Percentiles rank a stretch among this genome's conserved stretches.
Evolutionary conservation across 2,329 filamentous ascomycete genomes (phyloP).

Genomic region (Thermomyces lanuginosus): DNA sequence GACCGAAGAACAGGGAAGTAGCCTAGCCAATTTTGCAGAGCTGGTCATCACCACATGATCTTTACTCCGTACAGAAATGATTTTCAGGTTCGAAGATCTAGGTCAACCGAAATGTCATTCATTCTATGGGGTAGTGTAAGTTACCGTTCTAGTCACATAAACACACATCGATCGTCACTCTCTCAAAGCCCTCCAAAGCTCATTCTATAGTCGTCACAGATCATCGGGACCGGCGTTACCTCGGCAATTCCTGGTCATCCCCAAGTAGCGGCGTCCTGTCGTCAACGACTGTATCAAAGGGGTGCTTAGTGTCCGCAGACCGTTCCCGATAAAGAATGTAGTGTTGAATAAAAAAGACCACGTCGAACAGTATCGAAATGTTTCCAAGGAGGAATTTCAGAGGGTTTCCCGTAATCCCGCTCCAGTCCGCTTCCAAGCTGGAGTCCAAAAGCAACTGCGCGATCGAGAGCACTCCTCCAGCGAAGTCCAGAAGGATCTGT

Average conservation of each 20-base stretch:
- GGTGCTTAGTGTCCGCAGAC: constrained; percentile 11
- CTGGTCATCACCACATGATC: too few relatives aligned
- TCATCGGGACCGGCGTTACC: too few relatives aligned
- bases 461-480: constrained; percentile 66
- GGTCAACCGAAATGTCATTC: too few relatives aligned
- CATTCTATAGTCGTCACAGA: too few relatives aligned
- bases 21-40: too few relatives aligned
- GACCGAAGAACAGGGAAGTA: too few relatives aligned
- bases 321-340: constrained; percentile 52
- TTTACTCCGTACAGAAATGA: too few relatives aligned
- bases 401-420: constrained; percentile 76
- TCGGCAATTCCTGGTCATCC: constrained; percentile 3
- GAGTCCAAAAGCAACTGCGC: constrained; percentile 73
- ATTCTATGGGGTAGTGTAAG: too few relatives aligned
- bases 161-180: too few relatives aligned
- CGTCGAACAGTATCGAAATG: constrained; percentile 70
- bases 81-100: too few relatives aligned
- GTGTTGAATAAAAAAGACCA: constrained; percentile 77
- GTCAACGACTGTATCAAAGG: constrained; percentile 8
- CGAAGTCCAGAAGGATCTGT: constrained; percentile 69
- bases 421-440: constrained; percentile 72
- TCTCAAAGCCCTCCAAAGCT: too few relatives aligned
- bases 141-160: too few relatives aligned
- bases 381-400: constrained; percentile 79
- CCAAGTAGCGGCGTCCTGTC: constrained; percentile 16